A percentile compares a stretch with the other conserved stretches of the same genome.
Evolutionary conservation across 2,329 filamentous ascomycete genomes (phyloP).

Genomic region (Elsinoe perseae): DNA sequence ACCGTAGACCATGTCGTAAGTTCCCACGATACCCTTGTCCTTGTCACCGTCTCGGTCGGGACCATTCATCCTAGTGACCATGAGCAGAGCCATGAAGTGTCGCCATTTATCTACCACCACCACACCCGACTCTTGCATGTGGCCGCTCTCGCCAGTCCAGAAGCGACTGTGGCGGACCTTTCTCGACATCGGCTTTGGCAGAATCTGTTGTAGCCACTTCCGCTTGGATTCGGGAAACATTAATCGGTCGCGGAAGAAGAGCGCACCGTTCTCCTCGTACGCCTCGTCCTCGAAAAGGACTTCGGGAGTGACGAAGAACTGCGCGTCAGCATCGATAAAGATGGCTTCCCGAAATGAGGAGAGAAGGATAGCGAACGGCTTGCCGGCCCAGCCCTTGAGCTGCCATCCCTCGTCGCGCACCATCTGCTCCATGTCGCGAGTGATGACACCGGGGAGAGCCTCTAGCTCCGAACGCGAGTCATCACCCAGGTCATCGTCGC

Average conservation of each 20-base stretch:
- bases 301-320: constrained; percentile 39
- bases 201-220: constrained; percentile 36
- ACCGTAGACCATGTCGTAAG: constrained; percentile 38
- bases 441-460: constrained; percentile 37
- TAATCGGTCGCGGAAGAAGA: constrained; percentile 42
- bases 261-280: constrained; percentile 36
- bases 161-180: constrained; percentile 33
- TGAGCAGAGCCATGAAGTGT: constrained; percentile 39
- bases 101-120: constrained; percentile 42
- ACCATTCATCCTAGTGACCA: constrained; percentile 37
- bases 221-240: constrained; percentile 35
- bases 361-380: constrained; percentile 41
- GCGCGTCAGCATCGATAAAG: constrained; percentile 40
- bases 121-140: constrained; percentile 41
- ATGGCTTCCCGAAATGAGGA: constrained; percentile 43
- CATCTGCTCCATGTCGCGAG: constrained; percentile 39
- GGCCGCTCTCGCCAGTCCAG: constrained; percentile 34
- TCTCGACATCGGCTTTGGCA: constrained; percentile 38
- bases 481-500: constrained; percentile 38
- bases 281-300: constrained; percentile 37
- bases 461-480: constrained; percentile 38
- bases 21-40: constrained; percentile 33
- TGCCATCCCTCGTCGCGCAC: constrained; percentile 40
- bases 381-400: constrained; percentile 40
- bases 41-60: constrained; percentile 39